A percentile compares a stretch with the other conserved stretches of the same genome.
phyloP scores from a whole-genome alignment of 306 rosid genomes.

The Canavalia ensiformis region DNA sequence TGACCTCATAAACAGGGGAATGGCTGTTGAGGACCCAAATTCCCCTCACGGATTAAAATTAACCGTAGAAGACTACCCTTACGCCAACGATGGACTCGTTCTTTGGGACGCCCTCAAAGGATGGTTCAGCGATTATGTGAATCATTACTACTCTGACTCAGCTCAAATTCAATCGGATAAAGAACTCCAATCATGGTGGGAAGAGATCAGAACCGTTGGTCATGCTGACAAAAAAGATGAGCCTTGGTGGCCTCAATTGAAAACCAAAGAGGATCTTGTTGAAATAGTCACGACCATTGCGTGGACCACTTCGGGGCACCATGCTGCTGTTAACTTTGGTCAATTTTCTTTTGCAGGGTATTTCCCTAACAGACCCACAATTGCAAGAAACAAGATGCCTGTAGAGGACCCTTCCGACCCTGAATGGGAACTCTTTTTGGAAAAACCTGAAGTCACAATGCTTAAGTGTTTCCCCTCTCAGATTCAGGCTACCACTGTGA shows the following conservation, averaged over 20 bases:
- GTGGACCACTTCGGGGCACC: constrained; percentile 66
- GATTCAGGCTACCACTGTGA: constrained; percentile 55
- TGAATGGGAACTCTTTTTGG: constrained; percentile 48
- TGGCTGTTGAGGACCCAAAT: constrained; percentile 55
- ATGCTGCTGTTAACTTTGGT: constrained; percentile 76
- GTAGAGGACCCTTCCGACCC: constrained; percentile 50
- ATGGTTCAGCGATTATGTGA: constrained; percentile 60
- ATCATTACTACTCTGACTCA: constrained; percentile 38
- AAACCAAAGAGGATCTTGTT: constrained; percentile 48
- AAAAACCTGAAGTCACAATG: constrained; percentile 51
- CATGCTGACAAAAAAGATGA: constrained; percentile 63
- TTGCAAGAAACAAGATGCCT: constrained; percentile 52
- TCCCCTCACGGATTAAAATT: constrained; percentile 64
- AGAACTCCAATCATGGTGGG: constrained; percentile 90
- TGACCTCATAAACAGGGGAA: constrained; percentile 78
- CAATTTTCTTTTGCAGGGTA: constrained; percentile 58
- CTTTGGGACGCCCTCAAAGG: constrained; percentile 56
- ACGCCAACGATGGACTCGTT: constrained; percentile 62
- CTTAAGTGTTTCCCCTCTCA: constrained; percentile 56
- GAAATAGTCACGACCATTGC: constrained; percentile 52
- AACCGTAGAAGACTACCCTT: constrained; percentile 60
- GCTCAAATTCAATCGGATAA: constrained; percentile 33
- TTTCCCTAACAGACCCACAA: constrained; percentile 61
- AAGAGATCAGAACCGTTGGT: constrained; percentile 54
- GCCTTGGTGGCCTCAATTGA: constrained; percentile 67